A percentile compares a stretch with the other conserved stretches of the same genome.
These are phyloP conservation scores for Hypoxylon sp. DNA, from an alignment of 2,329 filamentous ascomycete genomes.

Conservation along the genomic window DNA sequence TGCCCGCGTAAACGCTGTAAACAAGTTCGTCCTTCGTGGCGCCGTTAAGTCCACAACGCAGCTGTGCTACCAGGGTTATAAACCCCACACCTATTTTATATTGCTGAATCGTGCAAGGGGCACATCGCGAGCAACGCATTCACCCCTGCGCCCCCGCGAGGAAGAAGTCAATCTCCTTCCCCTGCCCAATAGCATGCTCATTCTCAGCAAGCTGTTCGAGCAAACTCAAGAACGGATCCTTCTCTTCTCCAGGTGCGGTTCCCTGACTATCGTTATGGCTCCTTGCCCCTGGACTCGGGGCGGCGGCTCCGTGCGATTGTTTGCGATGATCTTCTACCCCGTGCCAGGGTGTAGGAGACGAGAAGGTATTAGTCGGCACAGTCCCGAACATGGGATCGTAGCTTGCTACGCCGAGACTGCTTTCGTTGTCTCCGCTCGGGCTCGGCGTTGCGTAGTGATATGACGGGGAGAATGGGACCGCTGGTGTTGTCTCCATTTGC, in stretches of 20 bases:
- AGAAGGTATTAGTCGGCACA: constrained; percentile 67
- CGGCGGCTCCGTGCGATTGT: constrained; percentile 54
- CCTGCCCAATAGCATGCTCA: constrained; percentile 77
- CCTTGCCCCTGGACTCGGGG: constrained; percentile 63
- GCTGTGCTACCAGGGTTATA: not conserved
- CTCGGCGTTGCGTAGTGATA: constrained; percentile 61
- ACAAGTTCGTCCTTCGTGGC: not conserved
- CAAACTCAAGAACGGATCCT: constrained; percentile 84
- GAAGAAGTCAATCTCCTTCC: constrained; percentile 85
- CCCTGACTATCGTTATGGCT: constrained; percentile 67
- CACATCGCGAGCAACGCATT: not conserved
- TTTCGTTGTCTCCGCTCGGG: constrained; percentile 52
- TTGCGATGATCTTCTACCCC: constrained; percentile 59
- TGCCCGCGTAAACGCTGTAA: not conserved
- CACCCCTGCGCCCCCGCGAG: constrained; percentile 59
- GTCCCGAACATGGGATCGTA: constrained; percentile 75
- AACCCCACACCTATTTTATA: not conserved
- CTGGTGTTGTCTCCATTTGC: constrained; percentile 54
- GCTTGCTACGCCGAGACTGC: constrained; percentile 53
- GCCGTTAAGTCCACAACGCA: not conserved
- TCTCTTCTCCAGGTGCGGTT: constrained; percentile 72
- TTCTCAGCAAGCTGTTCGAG: constrained; percentile 88
- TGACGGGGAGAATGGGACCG: constrained; percentile 60
- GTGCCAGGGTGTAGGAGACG: constrained; percentile 68
- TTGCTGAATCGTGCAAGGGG: not conserved